Evolutionary conservation across 192 early-diverging fungal species (phyloP), one percentile per base, ranked within the genome.

Genomic region (Dispira simplex): DNA sequence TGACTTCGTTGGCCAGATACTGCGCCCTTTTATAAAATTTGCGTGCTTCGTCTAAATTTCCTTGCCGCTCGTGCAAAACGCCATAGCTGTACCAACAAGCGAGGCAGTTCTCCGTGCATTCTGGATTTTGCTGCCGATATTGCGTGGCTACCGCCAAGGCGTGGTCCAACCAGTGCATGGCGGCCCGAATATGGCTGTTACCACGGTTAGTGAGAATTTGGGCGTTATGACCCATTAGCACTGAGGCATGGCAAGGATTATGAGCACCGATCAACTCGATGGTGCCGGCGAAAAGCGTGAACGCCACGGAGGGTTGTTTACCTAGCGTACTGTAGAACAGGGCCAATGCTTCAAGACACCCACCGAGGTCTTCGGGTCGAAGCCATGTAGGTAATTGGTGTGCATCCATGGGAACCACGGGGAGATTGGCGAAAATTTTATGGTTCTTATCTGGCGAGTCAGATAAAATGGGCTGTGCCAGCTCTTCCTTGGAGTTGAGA

Each of bases 221-320:
- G 23, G 54, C 54, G 54, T 26, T 23, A 9, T 56, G 54, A 28
- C 25, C 25, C 54, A 56, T 56, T 21, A 56, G 21, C 25, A 56
- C 54, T 21, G 54, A 56, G 54, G 54, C 54, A 28, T 56, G 54
- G 21, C 54, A 56, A 56, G 54, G 54, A 26, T 56, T 21, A 8
- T 26, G 54, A 2, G 13, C 18, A 56, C 54, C 54, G 25, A 56
- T 56, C 12, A 56, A 28, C 25, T 56, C 54, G 54, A 56, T 21
- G 3, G 23, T 13, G 25, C 23, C 28, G 54, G 54, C 16, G 11
- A 23, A 25, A 21, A 56, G 21, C 1, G 54, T 28, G 21, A 56
- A 26, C 18, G 54, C 54, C 16, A 56, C 11, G 12, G 13, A 8
- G 20, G 54, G 54, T 28, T 28, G 54, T 18, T 56, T 3, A 12